phyloP scores from a whole-genome alignment of 1,139 yeast genomes.

The Pichia terricola region DNA sequence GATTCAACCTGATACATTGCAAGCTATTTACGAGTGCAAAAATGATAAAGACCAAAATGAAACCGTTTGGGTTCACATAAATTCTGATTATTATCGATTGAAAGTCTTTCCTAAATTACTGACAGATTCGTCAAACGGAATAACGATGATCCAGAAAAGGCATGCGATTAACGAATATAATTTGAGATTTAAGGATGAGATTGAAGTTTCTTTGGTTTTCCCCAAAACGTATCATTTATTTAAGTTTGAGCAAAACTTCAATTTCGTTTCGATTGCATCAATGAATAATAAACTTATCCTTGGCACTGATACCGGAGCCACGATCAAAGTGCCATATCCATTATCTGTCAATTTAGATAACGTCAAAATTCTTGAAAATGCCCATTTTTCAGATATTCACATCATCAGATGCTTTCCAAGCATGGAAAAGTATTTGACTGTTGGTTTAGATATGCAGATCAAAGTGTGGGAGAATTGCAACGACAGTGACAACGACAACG shows the following conservation, averaged over 20 bases:
- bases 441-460: constrained; percentile 46
- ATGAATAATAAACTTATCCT: constrained; percentile 17
- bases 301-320: constrained; percentile 38
- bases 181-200: not conserved
- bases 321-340: constrained; percentile 15
- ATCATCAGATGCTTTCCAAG: constrained; percentile 45
- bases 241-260: not conserved
- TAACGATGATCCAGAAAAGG: not conserved
- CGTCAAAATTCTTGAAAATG: constrained; percentile 14
- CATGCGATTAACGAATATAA: not conserved
- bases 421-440: constrained; percentile 44
- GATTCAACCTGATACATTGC: constrained; percentile 17
- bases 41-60: constrained; percentile 7
- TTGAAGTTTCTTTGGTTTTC: constrained; percentile 5
- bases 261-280: constrained; percentile 3
- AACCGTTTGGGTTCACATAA: constrained; percentile 18
- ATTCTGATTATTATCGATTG: constrained; percentile 2
- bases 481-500: not conserved
- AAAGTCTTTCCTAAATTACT: not conserved
- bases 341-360: not conserved
- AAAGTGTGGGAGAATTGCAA: constrained; percentile 40
- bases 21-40: constrained; percentile 8
- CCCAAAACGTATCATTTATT: constrained; percentile 2
- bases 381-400: constrained; percentile 40
- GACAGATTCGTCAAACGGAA: not conserved